Conservation (phyloP, 768 basidiomycete genomes). For the Leccinum truebloodii region DNA sequence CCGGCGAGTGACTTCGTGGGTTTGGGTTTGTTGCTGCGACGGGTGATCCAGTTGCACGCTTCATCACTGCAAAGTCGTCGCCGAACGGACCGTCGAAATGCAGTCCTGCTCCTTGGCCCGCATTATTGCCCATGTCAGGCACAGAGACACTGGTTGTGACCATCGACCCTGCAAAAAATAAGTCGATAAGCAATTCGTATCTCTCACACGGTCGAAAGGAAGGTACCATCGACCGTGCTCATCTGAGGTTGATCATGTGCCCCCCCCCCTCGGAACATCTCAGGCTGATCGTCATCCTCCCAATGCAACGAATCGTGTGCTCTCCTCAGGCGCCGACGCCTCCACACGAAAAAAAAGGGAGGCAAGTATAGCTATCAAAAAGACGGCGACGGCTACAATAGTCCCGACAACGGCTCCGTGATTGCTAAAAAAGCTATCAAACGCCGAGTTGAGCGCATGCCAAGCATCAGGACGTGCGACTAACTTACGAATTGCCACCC, state of each 20-base stretch:
- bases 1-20: constrained; percentile 3
- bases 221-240: constrained; percentile 15
- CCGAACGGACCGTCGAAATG: neutral
- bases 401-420: constrained; percentile 70
- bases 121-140: neutral
- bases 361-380: constrained; percentile 46
- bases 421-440: constrained; percentile 62
- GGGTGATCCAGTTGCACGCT: constrained; percentile 21
- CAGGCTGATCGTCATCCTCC: constrained; percentile 14
- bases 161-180: neutral
- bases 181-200: neutral
- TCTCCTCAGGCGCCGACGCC: constrained; percentile 42
- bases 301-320: constrained; percentile 36
- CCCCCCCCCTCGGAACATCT: constrained; percentile 13
- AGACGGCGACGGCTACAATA: constrained; percentile 66
- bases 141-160: neutral
- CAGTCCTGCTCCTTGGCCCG: neutral
- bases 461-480: neutral
- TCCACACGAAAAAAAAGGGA: constrained; percentile 39
- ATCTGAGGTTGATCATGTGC: constrained; percentile 40
- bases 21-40: constrained; percentile 18
- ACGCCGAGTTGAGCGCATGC: constrained; percentile 6
- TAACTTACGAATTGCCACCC: constrained; percentile 28
- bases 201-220: constrained; percentile 1
- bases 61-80: constrained; percentile 7